Percentiles rank a stretch among this genome's conserved stretches.
These are phyloP conservation scores for Alisma plantagoaquatica DNA, from an alignment of 106 monocot species.

Conservation along the genomic window DNA sequence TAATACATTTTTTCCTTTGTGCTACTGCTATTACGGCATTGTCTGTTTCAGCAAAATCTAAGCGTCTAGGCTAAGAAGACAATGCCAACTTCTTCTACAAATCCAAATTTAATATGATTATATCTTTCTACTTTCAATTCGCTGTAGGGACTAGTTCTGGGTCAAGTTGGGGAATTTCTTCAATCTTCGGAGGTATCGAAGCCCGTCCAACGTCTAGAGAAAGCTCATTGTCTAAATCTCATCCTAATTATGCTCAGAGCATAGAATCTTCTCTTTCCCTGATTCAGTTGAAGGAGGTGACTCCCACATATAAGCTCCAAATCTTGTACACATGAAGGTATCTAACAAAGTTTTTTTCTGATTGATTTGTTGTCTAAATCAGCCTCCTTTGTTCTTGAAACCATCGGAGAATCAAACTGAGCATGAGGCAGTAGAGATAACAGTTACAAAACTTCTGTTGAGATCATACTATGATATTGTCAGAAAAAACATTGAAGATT, in stretches of 20 bases:
- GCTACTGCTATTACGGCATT: too few relatives aligned
- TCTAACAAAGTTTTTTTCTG: too few relatives aligned
- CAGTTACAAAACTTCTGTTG: slow-evolving; percentile 72
- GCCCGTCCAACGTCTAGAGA: slow-evolving; percentile 50
- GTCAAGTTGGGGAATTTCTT: slow-evolving; percentile 80
- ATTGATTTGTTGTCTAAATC: too few relatives aligned
- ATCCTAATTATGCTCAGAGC: slow-evolving; percentile 18
- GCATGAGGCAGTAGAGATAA: slow-evolving; percentile 73
- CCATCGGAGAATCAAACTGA: slow-evolving; percentile 80
- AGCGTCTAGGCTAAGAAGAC: too few relatives aligned
- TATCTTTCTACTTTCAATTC: slow-evolving; percentile 2
- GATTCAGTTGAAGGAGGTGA: slow-evolving; percentile 86
- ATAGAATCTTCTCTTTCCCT: slow-evolving; percentile 45
- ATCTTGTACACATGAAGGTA: too few relatives aligned
- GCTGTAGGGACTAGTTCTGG: slow-evolving; percentile 44
- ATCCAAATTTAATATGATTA: too few relatives aligned
- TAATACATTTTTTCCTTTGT: too few relatives aligned
- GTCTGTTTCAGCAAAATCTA: too few relatives aligned
- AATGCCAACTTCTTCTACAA: too few relatives aligned
- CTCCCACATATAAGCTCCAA: too few relatives aligned
- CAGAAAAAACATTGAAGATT: slow-evolving; percentile 86
- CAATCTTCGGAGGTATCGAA: slow-evolving; percentile 73
- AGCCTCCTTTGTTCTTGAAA: slow-evolving; percentile 80
- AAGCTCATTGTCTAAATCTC: slow-evolving; percentile 26
- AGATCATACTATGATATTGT: slow-evolving; percentile 98